Conservation (phyloP, 805 yeast species). For the Lachancea waltii region DNA sequence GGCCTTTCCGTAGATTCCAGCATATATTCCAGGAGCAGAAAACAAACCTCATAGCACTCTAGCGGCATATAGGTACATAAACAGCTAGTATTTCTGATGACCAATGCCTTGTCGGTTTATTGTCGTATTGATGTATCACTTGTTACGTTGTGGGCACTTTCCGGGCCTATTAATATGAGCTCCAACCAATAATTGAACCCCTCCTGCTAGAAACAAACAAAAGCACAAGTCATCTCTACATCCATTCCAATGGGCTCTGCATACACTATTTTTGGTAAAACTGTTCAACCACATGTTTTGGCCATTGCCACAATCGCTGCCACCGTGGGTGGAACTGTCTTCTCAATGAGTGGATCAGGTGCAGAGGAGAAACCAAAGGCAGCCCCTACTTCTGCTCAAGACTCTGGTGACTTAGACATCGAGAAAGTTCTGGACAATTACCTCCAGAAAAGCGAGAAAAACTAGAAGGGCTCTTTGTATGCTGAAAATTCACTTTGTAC, state of each 20-base stretch:
- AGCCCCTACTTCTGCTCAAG: conserved; percentile 4
- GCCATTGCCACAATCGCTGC: conserved; percentile 58
- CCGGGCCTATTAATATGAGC: neutral
- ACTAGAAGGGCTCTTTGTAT: neutral
- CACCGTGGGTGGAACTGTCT: conserved; percentile 19
- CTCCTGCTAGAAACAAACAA: too few relatives aligned
- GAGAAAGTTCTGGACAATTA: conserved; percentile 24
- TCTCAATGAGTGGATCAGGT: conserved; percentile 11
- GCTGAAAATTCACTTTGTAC: neutral
- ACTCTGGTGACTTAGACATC: conserved; percentile 19
- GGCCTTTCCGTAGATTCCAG: too few relatives aligned
- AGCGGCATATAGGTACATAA: too few relatives aligned
- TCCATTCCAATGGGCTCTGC: conserved; percentile 36
- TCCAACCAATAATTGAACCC: too few relatives aligned
- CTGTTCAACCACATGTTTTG: conserved; percentile 77
- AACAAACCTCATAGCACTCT: too few relatives aligned
- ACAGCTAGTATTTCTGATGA: too few relatives aligned
- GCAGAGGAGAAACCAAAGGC: conserved; percentile 1
- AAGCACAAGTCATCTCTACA: too few relatives aligned
- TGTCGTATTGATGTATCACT: neutral
- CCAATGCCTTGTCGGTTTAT: neutral
- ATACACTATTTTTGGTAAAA: conserved; percentile 77
- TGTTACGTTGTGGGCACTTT: neutral
- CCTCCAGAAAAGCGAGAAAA: conserved; percentile 9
- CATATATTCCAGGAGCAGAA: too few relatives aligned